phyloP scores from a whole-genome alignment of 106 monocot genomes.

The Chionographis japonica region DNA sequence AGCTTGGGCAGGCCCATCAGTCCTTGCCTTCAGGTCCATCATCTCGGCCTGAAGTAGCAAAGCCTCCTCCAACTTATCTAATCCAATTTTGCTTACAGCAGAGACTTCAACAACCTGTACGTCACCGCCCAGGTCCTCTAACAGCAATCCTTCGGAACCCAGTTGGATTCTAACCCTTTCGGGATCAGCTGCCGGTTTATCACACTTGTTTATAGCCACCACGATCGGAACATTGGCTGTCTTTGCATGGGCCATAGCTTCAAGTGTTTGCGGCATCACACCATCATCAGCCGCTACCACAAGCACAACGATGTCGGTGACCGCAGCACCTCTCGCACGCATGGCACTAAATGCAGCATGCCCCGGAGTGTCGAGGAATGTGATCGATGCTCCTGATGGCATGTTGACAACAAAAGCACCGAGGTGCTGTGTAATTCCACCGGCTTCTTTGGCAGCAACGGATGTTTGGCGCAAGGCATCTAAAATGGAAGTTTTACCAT shows the following conservation, averaged over 20 bases:
- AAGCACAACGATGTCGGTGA: constrained; percentile 93
- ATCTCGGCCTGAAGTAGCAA: constrained; percentile 91
- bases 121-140: constrained; percentile 95
- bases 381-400: constrained; percentile 91
- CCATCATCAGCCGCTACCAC: constrained; percentile 99
- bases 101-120: constrained; percentile 94
- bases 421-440: constrained; percentile 93
- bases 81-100: constrained; percentile 52
- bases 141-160: constrained; percentile 69
- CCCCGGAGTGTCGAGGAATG: constrained; percentile 93
- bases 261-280: constrained; percentile 95
- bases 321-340: constrained; percentile 96
- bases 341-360: constrained; percentile 98
- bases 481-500: constrained; percentile 94
- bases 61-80: constrained; percentile 91
- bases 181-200: constrained; percentile 84
- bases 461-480: constrained; percentile 88
- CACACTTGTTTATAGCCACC: constrained; percentile 98
- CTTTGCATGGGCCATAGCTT: constrained; percentile 90
- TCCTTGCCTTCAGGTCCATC: constrained; percentile 86
- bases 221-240: constrained; percentile 81
- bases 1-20: constrained; percentile 80
- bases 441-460: constrained; percentile 93
- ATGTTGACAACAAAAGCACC: constrained; percentile 89
- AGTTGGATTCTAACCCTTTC: constrained; percentile 83